phyloP scores from a whole-genome alignment of 805 yeast species.

The Scheffersomyces coipomensis region DNA sequence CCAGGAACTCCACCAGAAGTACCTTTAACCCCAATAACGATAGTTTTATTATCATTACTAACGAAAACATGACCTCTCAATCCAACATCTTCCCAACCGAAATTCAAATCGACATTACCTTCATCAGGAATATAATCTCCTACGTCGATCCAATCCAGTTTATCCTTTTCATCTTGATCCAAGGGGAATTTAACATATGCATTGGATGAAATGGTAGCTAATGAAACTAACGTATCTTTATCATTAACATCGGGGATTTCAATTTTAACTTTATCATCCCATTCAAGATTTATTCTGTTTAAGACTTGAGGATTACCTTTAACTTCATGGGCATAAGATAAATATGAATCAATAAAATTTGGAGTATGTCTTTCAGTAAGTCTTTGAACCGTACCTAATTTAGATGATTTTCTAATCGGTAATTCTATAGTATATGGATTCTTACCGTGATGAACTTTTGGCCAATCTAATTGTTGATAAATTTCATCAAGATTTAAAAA shows the following conservation, averaged over 20 bases:
- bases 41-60: constrained; percentile 51
- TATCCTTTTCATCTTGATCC: constrained; percentile 42
- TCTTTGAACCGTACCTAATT: constrained; percentile 20
- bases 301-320: constrained; percentile 35
- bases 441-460: constrained; percentile 21
- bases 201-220: constrained; percentile 86
- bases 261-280: constrained; percentile 54
- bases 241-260: constrained; percentile 75
- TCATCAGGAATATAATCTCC: constrained; percentile 56
- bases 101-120: constrained; percentile 50
- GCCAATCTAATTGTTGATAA: constrained; percentile 34
- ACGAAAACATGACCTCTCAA: constrained; percentile 89
- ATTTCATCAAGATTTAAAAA: constrained; percentile 16
- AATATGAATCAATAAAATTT: constrained; percentile 62
- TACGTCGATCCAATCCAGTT: constrained; percentile 86
- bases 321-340: constrained; percentile 52
- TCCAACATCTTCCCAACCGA: constrained; percentile 88
- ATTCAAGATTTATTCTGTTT: constrained; percentile 50
- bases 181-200: constrained; percentile 81
- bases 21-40: constrained; percentile 84
- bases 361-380: constrained; percentile 47
- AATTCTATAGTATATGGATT: constrained; percentile 41
- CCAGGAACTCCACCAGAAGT: constrained; percentile 77
- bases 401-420: constrained; percentile 19
- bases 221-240: constrained; percentile 63